Conservation (phyloP, 495 filamentous ascomycete genomes). For the Extremus antarcticus region DNA sequence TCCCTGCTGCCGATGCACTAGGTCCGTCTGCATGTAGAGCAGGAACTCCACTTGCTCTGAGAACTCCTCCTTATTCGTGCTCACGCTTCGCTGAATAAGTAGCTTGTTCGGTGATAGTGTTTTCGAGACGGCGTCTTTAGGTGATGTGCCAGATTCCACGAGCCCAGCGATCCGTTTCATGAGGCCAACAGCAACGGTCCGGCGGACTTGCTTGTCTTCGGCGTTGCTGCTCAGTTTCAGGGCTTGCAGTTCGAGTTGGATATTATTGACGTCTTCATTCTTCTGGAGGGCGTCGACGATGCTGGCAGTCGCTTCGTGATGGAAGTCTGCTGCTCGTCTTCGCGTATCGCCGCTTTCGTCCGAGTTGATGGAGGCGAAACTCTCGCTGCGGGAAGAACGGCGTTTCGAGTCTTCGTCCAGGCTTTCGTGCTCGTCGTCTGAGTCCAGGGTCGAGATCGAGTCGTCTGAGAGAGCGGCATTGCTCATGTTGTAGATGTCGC, state of each 20-base stretch:
- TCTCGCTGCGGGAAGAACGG: slow-evolving; percentile 27
- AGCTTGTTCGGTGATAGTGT: slow-evolving; percentile 46
- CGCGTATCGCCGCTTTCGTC: slow-evolving; percentile 39
- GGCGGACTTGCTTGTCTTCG: slow-evolving; percentile 74
- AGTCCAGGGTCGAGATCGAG: slow-evolving; percentile 67
- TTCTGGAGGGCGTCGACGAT: slow-evolving; percentile 71
- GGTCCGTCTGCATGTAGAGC: slow-evolving; percentile 68
- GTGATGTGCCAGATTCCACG: slow-evolving; percentile 40
- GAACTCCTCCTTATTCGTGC: slow-evolving; percentile 48
- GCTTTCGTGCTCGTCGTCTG: slow-evolving; percentile 30
- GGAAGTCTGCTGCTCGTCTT: slow-evolving; percentile 57
- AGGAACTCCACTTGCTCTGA: slow-evolving; percentile 77
- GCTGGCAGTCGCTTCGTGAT: slow-evolving; percentile 74
- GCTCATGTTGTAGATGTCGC: slow-evolving; percentile 56
- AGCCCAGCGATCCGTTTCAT: slow-evolving; percentile 69
- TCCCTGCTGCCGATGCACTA: slow-evolving; percentile 41
- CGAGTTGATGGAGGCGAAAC: slow-evolving; percentile 45
- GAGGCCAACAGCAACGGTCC: slow-evolving; percentile 74
- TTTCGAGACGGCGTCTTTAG: slow-evolving; percentile 54
- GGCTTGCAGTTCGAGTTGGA: slow-evolving; percentile 81
- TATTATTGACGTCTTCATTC: slow-evolving; percentile 66
- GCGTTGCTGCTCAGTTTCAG: slow-evolving; percentile 83
- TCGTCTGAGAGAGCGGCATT: slow-evolving; percentile 56
- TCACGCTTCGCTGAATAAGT: slow-evolving; percentile 47
- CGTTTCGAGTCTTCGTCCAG: not conserved